A percentile compares a stretch with the other conserved stretches of the same genome.
Evolutionary conservation across 2,329 filamentous ascomycete species (phyloP).

Genomic region (Aspergillus chevalieri): DNA sequence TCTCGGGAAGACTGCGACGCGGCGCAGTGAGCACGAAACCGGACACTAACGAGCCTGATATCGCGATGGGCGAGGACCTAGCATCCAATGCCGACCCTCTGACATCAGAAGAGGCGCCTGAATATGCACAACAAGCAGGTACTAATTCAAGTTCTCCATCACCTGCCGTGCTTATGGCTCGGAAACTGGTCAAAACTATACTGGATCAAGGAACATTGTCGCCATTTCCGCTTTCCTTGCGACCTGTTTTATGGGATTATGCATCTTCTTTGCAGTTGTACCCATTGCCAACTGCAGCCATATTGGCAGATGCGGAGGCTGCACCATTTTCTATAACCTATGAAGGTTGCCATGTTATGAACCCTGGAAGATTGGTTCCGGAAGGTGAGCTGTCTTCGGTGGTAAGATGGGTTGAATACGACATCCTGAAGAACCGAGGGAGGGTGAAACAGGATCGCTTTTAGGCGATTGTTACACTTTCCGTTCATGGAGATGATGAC

Average conservation of each 20-base stretch:
- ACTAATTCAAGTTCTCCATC: conserved; percentile 16
- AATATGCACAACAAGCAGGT: conserved; percentile 12
- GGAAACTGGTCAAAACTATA: conserved; percentile 81
- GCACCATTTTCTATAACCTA: conserved; percentile 84
- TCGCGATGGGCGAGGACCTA: conserved; percentile 22
- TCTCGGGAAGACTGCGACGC: conserved; percentile 70
- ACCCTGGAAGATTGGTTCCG: conserved; percentile 73
- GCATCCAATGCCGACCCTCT: conserved; percentile 17
- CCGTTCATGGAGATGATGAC: not conserved
- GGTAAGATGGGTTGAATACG: conserved; percentile 84
- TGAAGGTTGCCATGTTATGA: conserved; percentile 93
- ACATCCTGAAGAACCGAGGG: conserved; percentile 56
- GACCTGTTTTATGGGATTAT: conserved; percentile 89
- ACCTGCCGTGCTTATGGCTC: conserved; percentile 46
- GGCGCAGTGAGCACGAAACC: conserved; percentile 65
- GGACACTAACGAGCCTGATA: conserved; percentile 14
- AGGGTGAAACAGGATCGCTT: conserved; percentile 58
- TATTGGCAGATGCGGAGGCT: conserved; percentile 75
- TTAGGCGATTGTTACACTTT: conserved; percentile 23
- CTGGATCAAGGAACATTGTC: conserved; percentile 85
- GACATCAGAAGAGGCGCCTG: conserved; percentile 25
- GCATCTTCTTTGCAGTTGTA: conserved; percentile 72
- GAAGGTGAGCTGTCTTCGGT: conserved; percentile 57
- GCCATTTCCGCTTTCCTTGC: conserved; percentile 71
- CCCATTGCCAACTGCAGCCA: conserved; percentile 76